Evolutionary conservation across 2,329 filamentous ascomycete species (phyloP), one percentile per base, ranked within the genome.

Genomic region (Sphaerulina vaccinii): DNA sequence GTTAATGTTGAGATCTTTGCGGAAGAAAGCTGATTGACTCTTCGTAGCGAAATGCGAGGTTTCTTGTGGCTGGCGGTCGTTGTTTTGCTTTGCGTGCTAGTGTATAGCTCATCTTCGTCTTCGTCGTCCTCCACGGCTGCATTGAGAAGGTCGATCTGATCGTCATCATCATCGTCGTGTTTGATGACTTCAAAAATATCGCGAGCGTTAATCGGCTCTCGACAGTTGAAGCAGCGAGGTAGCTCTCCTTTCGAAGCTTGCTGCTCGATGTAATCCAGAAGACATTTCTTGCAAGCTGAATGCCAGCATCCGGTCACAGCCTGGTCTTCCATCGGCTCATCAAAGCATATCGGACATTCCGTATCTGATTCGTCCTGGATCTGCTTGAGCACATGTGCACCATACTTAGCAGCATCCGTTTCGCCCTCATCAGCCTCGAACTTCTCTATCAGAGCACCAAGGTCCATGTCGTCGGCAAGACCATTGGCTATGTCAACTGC

Each of bases 241-340:
- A 86, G 70, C 43, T 88, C 81, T 37, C 85, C 84, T 52, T 86
- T 89, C 60, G 89, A 85, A 3, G 79, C 86, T 68, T 96, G 87
- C 64, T 96, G 90, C 57, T 87, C 84, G 65, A 99, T 95, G 62
- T 90, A 96, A 61, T 90, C 85, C 1, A 95, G 75, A n/a, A 97
- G 74, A 63, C 93, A 99, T 56, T 88, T 86, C 71, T 93, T 96
- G 75, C 93, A 99, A 1, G 93, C 91, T 27, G 89, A 95, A 70
- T 99, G 93, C 90, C 93, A 99, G 71, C 93, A 99, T 0, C 90
- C 89, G 0, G 93, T 97, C 1, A 99, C 93, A 0, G 88, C 87
- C 66, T 95, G 92, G 48, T 96, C 87, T 35, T 89, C 82, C 90
- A 97, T 97, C 3, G 91, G 90, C 68, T 97, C 93, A 69, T 97